phyloP scores from a whole-genome alignment of 805 yeast genomes.

The Wickerhamiella australiensis region DNA sequence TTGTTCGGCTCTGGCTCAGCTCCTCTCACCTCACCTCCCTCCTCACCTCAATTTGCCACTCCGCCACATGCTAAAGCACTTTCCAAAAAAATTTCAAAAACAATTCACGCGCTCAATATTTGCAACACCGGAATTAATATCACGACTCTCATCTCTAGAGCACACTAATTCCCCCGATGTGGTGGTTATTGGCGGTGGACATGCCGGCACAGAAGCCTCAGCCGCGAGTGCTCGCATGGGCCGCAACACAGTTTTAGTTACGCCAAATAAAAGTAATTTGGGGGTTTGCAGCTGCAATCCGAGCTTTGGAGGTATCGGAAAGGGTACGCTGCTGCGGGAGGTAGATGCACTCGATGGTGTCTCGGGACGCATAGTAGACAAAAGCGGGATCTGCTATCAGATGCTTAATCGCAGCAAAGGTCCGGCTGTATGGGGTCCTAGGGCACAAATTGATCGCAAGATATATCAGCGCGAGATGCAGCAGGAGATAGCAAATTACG shows the following conservation, averaged over 20 bases:
- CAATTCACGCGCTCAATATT: not conserved
- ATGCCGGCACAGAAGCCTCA: conserved; percentile 98
- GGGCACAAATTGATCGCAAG: conserved; percentile 88
- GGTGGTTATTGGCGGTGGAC: conserved; percentile 93
- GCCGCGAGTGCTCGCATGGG: conserved; percentile 86
- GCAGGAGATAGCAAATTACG: conserved; percentile 38
- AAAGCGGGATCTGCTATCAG: conserved; percentile 86
- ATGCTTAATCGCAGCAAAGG: conserved; percentile 79
- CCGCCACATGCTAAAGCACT: not conserved
- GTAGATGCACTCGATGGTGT: conserved; percentile 96
- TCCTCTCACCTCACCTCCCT: not conserved
- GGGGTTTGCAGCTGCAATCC: conserved; percentile 98
- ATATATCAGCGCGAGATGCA: conserved; percentile 77
- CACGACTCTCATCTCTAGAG: not conserved
- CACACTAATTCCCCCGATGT: conserved; percentile 40
- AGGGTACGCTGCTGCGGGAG: conserved; percentile 83
- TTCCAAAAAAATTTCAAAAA: not conserved
- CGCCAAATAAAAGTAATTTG: conserved; percentile 61
- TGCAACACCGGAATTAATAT: not conserved
- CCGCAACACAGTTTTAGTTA: conserved; percentile 52
- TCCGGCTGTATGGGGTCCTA: conserved; percentile 95
- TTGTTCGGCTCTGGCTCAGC: too few species aligned
- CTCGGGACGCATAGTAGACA: conserved; percentile 72
- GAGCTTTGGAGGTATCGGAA: conserved; percentile 96
- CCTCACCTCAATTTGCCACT: not conserved